Base-by-base conservation (phyloP, 2,329 filamentous ascomycete species). In the Penicillium sclerotiorum region DNA sequence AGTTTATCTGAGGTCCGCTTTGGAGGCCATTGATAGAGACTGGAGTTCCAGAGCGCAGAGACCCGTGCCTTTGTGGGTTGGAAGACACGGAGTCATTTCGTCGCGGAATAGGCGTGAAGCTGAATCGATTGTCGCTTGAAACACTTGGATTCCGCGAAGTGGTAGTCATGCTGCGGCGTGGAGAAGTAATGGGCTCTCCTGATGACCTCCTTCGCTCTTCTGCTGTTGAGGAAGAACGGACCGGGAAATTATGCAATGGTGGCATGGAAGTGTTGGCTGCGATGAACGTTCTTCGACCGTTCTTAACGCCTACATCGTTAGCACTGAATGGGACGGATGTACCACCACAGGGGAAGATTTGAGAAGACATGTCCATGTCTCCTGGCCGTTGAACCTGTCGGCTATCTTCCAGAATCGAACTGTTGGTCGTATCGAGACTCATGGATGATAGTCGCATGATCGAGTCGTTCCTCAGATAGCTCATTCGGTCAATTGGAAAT, bases 351-450 rank as follows among this genome's bases (percentile, higher is more conserved):
- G 69, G 61, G 30, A 70, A 57, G 9, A 53, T 59, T 11, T 68
- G 67, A 1, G 68, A 69, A 32, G 57, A 60, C 15, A 67, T 50
- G 5, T 65, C 62, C 20, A 59, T 59, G 8, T 70, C 67, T 6
- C 56, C 50, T 2, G 61, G 65, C n/a, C 55, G 51, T 5, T 63
- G 63, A 20, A 58, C 58, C 30, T 60, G 59, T 43, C 55, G 52
- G 33, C 62, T 61, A 23, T 69, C 69, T 8, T 71, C 68, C 21
- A 71, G 47, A 32, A 72, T 71, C 2, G 69, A 72, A 46, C 68
- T 72, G 50, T 70, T 67, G 3, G 66, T 69, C 1, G 68, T 72
- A 43, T 71, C 69, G 1, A 72, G 49, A 43, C 69, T 72, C 51
- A 70, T 53, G 1, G 67, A 69, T 11, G 70, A 72, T 32, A 69